A percentile compares a stretch with the other conserved stretches of the same genome.
phyloP scores from a whole-genome alignment of 208 protist species.

The Crithidia fasciculata region DNA sequence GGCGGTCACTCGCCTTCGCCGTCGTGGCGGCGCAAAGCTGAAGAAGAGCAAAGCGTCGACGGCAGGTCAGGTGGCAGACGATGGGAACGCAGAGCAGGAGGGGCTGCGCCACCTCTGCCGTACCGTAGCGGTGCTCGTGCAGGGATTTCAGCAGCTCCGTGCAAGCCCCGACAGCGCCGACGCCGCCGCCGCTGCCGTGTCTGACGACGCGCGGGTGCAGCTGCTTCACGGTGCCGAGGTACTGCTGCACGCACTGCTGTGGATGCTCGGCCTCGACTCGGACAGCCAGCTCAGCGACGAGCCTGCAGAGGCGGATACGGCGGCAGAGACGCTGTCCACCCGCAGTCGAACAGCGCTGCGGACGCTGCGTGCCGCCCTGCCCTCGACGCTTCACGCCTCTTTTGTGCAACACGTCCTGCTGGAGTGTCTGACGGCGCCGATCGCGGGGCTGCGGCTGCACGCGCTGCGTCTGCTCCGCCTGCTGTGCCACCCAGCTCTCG shows the following conservation, averaged over 20 bases:
- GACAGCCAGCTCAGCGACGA: constrained; percentile 15
- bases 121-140: constrained; percentile 54
- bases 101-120: constrained; percentile 52
- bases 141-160: constrained; percentile 45
- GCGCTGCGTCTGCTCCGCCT: constrained; percentile 69
- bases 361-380: constrained; percentile 46
- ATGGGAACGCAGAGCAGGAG: constrained; percentile 29
- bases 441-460: constrained; percentile 69
- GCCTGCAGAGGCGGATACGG: neutral
- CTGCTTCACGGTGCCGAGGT: constrained; percentile 74
- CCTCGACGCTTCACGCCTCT: constrained; percentile 39
- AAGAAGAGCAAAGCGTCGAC: constrained; percentile 17
- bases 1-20: neutral
- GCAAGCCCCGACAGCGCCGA: neutral
- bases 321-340: constrained; percentile 16
- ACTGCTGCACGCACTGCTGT: constrained; percentile 60
- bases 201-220: constrained; percentile 41
- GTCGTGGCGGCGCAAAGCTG: constrained; percentile 1
- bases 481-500: constrained; percentile 50
- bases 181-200: neutral
- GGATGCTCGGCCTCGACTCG: constrained; percentile 44
- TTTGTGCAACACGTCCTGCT: constrained; percentile 70
- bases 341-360: constrained; percentile 33
- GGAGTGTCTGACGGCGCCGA: constrained; percentile 69
- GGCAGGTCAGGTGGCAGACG: neutral